Percentiles rank a stretch among this genome's conserved stretches.
Evolutionary conservation across 148 eudicot species (phyloP).

Genomic region (Camellia sinensis): DNA sequence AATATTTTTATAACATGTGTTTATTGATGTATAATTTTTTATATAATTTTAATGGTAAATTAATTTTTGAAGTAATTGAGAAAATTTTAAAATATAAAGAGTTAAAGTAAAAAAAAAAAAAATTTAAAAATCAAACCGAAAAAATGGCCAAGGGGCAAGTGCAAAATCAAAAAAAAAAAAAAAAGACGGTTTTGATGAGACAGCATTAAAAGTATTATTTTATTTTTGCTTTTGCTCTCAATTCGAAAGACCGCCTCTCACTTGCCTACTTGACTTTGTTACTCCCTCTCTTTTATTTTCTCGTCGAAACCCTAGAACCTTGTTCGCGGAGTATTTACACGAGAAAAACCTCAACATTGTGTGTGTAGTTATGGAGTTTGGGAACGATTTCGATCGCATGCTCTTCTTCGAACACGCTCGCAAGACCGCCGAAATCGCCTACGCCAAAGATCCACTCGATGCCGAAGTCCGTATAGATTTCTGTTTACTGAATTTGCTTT

Average conservation of each 20-base stretch:
- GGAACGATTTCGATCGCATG: constrained; percentile 58
- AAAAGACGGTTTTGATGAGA: too few relatives aligned
- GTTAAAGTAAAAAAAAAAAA: too few relatives aligned
- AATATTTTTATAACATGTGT: too few relatives aligned
- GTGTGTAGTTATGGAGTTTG: constrained; percentile 49
- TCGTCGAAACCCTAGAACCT: background rate
- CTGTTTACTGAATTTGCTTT: background rate
- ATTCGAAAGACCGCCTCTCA: background rate
- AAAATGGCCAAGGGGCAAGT: too few relatives aligned
- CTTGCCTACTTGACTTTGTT: background rate
- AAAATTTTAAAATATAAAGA: too few relatives aligned
- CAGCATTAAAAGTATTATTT: background rate
- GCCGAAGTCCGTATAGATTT: constrained; percentile 48
- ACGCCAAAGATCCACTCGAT: constrained; percentile 61
- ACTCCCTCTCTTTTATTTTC: background rate
- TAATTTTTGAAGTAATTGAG: too few relatives aligned
- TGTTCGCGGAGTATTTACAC: background rate
- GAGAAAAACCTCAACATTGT: background rate
- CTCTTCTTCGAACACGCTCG: constrained; percentile 83
- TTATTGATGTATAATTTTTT: too few relatives aligned
- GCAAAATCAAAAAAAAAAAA: background rate
- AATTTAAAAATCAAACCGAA: too few relatives aligned
- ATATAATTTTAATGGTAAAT: too few relatives aligned
- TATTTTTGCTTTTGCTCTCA: background rate
- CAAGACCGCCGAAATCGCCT: constrained; percentile 55